phyloP scores from a whole-genome alignment of 2,329 filamentous ascomycete species.

The Apiospora phragmitis region DNA sequence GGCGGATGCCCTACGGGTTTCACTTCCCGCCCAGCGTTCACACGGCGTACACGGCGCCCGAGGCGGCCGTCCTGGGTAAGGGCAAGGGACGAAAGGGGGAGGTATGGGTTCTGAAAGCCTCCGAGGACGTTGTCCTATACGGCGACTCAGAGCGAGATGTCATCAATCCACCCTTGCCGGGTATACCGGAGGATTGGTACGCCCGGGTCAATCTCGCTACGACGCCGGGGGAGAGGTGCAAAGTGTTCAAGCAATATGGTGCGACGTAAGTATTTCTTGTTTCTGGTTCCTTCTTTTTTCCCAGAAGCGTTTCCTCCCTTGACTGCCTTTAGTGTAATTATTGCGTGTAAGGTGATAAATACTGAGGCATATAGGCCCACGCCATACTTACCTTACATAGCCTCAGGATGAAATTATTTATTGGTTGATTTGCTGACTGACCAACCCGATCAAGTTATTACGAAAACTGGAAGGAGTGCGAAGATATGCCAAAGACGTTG shows the following conservation, averaged over 20 bases:
- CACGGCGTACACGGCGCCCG: not conserved
- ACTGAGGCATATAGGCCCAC: too few relatives aligned
- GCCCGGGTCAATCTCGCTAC: not conserved
- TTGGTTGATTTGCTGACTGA: not conserved
- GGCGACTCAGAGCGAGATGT: not conserved
- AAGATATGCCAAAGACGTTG: slow-evolving; percentile 4
- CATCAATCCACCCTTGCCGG: not conserved
- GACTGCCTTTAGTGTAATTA: too few relatives aligned
- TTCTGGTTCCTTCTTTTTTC: not conserved
- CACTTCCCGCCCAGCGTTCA: not conserved
- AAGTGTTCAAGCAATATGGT: not conserved
- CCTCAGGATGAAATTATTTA: too few relatives aligned
- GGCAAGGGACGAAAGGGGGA: not conserved
- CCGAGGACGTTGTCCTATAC: not conserved
- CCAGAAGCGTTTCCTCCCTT: too few relatives aligned
- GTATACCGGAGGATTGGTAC: not conserved
- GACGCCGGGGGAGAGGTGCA: not conserved
- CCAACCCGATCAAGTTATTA: not conserved
- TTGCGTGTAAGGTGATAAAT: too few relatives aligned
- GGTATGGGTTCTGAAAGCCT: not conserved
- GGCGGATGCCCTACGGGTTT: not conserved
- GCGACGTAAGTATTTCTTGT: not conserved
- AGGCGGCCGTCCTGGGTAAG: not conserved
- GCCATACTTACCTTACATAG: too few relatives aligned
- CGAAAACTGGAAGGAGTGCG: not conserved